A percentile compares a stretch with the other conserved stretches of the same genome.
Evolutionary conservation across 2,329 filamentous ascomycete species (phyloP).

Genomic region (Daldinia sp.): DNA sequence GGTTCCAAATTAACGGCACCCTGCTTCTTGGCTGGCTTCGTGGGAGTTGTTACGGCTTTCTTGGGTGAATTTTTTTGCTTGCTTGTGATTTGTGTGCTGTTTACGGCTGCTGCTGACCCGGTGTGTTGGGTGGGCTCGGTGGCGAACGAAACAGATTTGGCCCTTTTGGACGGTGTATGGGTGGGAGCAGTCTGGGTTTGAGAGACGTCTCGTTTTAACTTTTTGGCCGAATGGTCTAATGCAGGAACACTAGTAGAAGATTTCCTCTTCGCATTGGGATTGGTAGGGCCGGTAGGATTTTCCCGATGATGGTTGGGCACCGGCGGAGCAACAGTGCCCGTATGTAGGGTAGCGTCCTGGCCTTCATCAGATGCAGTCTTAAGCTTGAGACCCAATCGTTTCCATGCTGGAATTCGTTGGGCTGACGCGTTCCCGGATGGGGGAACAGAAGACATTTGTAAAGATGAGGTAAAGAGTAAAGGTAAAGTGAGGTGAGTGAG

Average conservation of each 20-base stretch:
- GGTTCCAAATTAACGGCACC: slow-evolving; percentile 62
- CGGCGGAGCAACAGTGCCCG: slow-evolving; percentile 36
- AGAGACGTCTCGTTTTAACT: slow-evolving; percentile 43
- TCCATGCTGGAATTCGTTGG: slow-evolving; percentile 65
- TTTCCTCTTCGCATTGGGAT: slow-evolving; percentile 45
- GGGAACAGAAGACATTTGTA: slow-evolving; percentile 52
- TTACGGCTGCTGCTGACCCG: slow-evolving; percentile 35
- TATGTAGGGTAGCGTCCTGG: slow-evolving; percentile 43
- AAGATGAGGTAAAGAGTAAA: slow-evolving; percentile 34
- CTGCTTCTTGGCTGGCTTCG: slow-evolving; percentile 43
- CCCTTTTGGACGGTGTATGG: slow-evolving; percentile 54
- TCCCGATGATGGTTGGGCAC: slow-evolving; percentile 38
- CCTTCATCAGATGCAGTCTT: slow-evolving; percentile 53
- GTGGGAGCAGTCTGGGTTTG: slow-evolving; percentile 45
- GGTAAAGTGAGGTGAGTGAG: not conserved
- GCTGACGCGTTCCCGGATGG: slow-evolving; percentile 54
- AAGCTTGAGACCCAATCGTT: slow-evolving; percentile 70
- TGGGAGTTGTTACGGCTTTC: slow-evolving; percentile 46
- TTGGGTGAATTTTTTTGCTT: slow-evolving; percentile 51
- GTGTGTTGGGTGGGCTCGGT: slow-evolving; percentile 38
- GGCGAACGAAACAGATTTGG: slow-evolving; percentile 57
- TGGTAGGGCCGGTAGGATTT: slow-evolving; percentile 28
- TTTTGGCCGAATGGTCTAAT: slow-evolving; percentile 46
- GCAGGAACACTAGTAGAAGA: slow-evolving; percentile 44
- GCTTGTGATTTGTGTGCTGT: slow-evolving; percentile 36